A percentile compares a stretch with the other conserved stretches of the same genome.
Conservation (phyloP, 192 early-diverging fungal genomes). For the Umbelopsis sp. region DNA sequence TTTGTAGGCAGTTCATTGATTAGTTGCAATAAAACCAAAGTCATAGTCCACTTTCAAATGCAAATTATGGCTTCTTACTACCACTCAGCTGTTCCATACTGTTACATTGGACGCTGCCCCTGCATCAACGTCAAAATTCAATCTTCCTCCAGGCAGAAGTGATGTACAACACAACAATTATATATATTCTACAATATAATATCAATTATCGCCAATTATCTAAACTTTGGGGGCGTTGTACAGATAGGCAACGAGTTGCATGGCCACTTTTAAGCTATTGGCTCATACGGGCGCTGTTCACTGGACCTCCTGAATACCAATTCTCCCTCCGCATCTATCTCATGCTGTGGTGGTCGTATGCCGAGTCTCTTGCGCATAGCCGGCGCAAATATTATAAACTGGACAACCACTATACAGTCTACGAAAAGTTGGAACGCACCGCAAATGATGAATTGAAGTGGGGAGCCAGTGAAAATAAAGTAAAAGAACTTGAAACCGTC, state of each 20-base stretch:
- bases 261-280: conserved; percentile 3
- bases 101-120: too few species aligned
- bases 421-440: conserved; percentile 57
- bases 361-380: conserved; percentile 18
- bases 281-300: conserved; percentile 8
- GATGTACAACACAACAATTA: too few species aligned
- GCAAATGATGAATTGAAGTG: conserved; percentile 58
- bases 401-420: conserved; percentile 50
- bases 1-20: too few species aligned
- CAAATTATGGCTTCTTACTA: too few species aligned
- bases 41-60: too few species aligned
- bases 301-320: not conserved
- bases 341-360: conserved; percentile 10
- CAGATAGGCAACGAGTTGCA: not conserved
- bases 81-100: too few species aligned
- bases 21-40: too few species aligned
- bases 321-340: conserved; percentile 14
- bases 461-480: conserved; percentile 50
- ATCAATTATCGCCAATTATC: too few species aligned
- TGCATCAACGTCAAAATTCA: too few species aligned
- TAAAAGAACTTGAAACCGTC: conserved; percentile 63
- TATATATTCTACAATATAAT: too few species aligned
- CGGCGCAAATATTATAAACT: conserved; percentile 54
- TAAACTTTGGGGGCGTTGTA: too few species aligned
- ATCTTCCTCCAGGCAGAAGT: too few species aligned